phyloP scores from a whole-genome alignment of 208 protist species.

The Leishmania turanica region DNA sequence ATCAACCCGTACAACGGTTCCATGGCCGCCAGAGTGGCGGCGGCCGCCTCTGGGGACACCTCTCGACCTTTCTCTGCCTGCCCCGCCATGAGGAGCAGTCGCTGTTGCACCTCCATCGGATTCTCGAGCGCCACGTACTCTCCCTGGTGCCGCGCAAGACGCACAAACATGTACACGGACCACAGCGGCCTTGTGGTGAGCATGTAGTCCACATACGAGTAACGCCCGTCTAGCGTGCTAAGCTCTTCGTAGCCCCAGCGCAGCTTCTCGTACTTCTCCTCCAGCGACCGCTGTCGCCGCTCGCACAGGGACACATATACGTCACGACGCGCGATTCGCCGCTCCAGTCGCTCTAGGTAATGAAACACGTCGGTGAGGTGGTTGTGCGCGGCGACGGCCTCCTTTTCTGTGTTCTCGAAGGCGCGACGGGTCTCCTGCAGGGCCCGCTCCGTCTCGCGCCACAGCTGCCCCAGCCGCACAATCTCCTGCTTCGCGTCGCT shows the following conservation, averaged over 20 bases:
- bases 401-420: constrained; percentile 83
- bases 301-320: constrained; percentile 51
- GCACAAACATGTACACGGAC: constrained; percentile 71
- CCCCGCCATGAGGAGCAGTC: constrained; percentile 2
- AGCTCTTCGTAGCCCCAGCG: constrained; percentile 85
- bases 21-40: background rate
- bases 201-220: constrained; percentile 82
- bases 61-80: background rate
- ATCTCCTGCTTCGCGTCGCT: constrained; percentile 64
- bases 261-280: constrained; percentile 91
- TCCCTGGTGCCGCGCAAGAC: constrained; percentile 57
- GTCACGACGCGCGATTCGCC: constrained; percentile 76
- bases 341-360: constrained; percentile 85
- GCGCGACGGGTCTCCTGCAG: constrained; percentile 75
- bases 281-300: constrained; percentile 57
- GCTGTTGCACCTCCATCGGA: constrained; percentile 16
- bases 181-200: constrained; percentile 63
- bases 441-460: constrained; percentile 86
- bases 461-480: constrained; percentile 64
- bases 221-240: constrained; percentile 55
- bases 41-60: background rate
- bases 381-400: constrained; percentile 68
- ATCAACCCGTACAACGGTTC: constrained; percentile 32
- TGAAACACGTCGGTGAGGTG: constrained; percentile 83
- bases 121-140: constrained; percentile 38